These are phyloP conservation scores for Cicer chorassanicum DNA, from an alignment of 306 rosid species.

Conservation along the genomic window DNA sequence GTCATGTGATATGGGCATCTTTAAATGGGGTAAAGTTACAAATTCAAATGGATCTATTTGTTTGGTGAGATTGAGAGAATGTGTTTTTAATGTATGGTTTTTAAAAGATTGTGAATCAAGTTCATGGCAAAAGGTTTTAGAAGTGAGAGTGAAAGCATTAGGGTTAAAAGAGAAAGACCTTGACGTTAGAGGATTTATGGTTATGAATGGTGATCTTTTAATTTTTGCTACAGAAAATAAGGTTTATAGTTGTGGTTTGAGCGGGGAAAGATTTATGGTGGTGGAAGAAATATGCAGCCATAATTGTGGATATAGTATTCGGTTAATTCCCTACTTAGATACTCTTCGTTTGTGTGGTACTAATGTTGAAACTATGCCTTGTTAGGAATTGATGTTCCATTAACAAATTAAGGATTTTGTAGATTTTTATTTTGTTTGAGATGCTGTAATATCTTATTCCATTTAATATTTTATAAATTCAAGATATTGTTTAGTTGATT, in stretches of 20 bases:
- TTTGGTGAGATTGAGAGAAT: slow-evolving; percentile 36
- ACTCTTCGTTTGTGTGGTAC: background rate
- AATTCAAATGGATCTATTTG: background rate
- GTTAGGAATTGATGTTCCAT: background rate
- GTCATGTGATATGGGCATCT: background rate
- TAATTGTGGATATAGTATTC: background rate
- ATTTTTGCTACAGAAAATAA: background rate
- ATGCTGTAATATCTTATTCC: too few relatives aligned
- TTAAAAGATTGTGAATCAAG: background rate
- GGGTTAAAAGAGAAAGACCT: slow-evolving; percentile 8
- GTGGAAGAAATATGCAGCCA: slow-evolving; percentile 32
- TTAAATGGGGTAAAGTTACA: slow-evolving; percentile 11
- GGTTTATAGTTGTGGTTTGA: slow-evolving; percentile 39
- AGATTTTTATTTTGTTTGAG: too few relatives aligned
- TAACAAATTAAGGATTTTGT: too few relatives aligned
- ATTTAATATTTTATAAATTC: too few relatives aligned
- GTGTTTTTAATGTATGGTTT: slow-evolving; percentile 29
- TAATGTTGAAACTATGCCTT: background rate
- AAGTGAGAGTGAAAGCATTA: slow-evolving; percentile 23
- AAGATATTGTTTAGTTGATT: too few relatives aligned
- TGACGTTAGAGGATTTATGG: background rate
- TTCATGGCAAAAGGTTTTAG: slow-evolving; percentile 14
- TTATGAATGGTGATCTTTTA: slow-evolving; percentile 18
- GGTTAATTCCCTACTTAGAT: background rate
- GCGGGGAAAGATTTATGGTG: background rate